A percentile compares a stretch with the other conserved stretches of the same genome.
Conservation (phyloP, 352 stramenopile genomes). For the Vaucheria bursata region DNA sequence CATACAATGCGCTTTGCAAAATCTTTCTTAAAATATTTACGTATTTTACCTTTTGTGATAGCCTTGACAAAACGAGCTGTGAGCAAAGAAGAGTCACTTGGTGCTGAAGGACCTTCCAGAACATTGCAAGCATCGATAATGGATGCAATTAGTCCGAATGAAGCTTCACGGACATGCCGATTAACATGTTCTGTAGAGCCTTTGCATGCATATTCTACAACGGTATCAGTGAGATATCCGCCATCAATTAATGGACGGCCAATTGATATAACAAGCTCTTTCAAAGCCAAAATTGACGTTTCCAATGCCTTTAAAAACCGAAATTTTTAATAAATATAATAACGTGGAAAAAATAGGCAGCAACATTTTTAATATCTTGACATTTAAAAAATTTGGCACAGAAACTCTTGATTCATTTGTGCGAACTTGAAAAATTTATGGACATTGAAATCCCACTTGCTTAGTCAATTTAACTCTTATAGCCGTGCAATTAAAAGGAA, state of each 20-base stretch:
- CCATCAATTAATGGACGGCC: conserved; percentile 56
- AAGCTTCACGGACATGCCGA: conserved; percentile 80
- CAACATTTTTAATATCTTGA: too few relatives aligned
- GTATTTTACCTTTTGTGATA: conserved; percentile 28
- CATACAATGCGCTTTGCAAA: too few relatives aligned
- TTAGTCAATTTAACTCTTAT: too few relatives aligned
- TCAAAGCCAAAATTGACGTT: conserved; percentile 73
- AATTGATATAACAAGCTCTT: conserved; percentile 61
- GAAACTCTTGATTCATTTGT: too few relatives aligned
- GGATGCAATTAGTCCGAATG: conserved; percentile 65
- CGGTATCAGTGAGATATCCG: conserved; percentile 38
- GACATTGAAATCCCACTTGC: too few relatives aligned
- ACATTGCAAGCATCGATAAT: not conserved
- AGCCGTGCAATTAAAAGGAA: too few relatives aligned
- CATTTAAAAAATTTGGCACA: too few relatives aligned
- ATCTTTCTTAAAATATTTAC: too few relatives aligned
- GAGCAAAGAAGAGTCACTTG: not conserved
- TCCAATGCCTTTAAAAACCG: conserved; percentile 57
- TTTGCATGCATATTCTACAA: conserved; percentile 53
- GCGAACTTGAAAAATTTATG: too few relatives aligned
- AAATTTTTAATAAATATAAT: not conserved
- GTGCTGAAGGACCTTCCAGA: not conserved
- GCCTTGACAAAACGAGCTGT: not conserved
- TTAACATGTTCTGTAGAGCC: conserved; percentile 78
- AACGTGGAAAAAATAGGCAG: too few relatives aligned